Percentiles rank a stretch among this genome's conserved stretches.
These are phyloP conservation scores for Alternaria angustiovoidea DNA, from an alignment of 2,329 filamentous ascomycete genomes.

Conservation along the genomic window DNA sequence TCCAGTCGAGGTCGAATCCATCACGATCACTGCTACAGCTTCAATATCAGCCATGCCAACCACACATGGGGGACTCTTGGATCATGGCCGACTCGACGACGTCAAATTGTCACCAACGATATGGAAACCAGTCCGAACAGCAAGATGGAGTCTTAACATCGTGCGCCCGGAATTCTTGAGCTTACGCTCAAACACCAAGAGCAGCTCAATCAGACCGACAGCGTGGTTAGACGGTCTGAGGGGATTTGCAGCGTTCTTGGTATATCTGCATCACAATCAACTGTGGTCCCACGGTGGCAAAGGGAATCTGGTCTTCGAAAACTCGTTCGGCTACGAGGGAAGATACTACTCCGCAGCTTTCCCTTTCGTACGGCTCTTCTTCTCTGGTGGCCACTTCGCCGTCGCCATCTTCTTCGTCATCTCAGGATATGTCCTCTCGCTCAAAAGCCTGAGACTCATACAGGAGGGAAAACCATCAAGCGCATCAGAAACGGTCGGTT, in stretches of 20 bases:
- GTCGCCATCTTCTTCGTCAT: conserved; percentile 63
- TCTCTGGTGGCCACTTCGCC: conserved; percentile 60
- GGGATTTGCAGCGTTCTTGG: conserved; percentile 72
- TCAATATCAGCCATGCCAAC: conserved; percentile 33
- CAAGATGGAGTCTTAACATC: conserved; percentile 42
- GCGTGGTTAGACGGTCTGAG: conserved; percentile 67
- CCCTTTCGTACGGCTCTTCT: conserved; percentile 59
- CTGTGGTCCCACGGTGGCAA: conserved; percentile 56
- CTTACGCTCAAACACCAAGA: conserved; percentile 30
- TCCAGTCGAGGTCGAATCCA: background rate
- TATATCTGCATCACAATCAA: conserved; percentile 67
- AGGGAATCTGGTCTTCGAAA: conserved; percentile 57
- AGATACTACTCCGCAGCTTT: conserved; percentile 42
- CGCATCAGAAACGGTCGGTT: conserved; percentile 56
- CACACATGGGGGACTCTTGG: conserved; percentile 40
- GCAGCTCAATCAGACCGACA: conserved; percentile 34
- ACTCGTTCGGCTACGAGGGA: conserved; percentile 41
- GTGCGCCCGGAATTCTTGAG: conserved; percentile 44
- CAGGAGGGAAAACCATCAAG: conserved; percentile 52
- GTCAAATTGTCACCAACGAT: conserved; percentile 29
- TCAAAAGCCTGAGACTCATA: conserved; percentile 56
- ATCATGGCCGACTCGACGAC: conserved; percentile 37
- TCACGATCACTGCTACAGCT: background rate
- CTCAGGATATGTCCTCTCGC: conserved; percentile 62
- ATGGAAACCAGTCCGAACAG: conserved; percentile 39